A percentile compares a stretch with the other conserved stretches of the same genome.
Evolutionary conservation across 495 filamentous ascomycete genomes (phyloP).

Genomic region (Peziza echinospora): DNA sequence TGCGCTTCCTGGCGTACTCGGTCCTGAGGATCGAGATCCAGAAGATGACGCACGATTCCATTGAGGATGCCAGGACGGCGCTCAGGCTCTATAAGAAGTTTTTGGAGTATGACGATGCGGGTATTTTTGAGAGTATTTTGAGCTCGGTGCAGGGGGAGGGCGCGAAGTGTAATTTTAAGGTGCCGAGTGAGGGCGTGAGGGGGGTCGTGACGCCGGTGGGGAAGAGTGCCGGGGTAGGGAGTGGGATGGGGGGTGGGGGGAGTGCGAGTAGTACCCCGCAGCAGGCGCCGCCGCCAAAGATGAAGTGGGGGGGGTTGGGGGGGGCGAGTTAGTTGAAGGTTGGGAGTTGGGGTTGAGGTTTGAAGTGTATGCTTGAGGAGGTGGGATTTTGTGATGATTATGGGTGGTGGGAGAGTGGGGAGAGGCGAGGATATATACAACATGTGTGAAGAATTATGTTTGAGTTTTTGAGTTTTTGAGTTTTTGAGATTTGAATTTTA

Average conservation of each 20-base stretch:
- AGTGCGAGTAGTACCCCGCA: no score
- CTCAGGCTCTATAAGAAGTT: slow-evolving; percentile 79
- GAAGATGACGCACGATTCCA: slow-evolving; percentile 67
- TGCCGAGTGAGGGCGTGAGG: slow-evolving; percentile 26
- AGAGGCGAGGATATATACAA: no score
- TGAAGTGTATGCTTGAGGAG: no score
- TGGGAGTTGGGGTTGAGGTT: no score
- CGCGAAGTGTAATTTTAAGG: slow-evolving; percentile 47
- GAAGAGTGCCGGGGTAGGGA: neutral
- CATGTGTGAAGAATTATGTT: no score
- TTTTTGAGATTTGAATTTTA: no score
- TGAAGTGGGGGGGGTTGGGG: neutral
- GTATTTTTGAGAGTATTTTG: slow-evolving; percentile 54
- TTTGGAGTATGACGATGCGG: slow-evolving; percentile 66
- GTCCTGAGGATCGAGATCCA: slow-evolving; percentile 85
- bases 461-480: no score
- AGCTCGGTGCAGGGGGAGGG: slow-evolving; percentile 63
- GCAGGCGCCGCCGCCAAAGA: neutral
- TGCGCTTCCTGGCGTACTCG: slow-evolving; percentile 72
- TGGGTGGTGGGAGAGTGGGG: no score
- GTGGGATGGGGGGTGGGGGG: neutral
- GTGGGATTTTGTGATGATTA: no score
- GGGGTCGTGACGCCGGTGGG: neutral
- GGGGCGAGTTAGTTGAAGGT: no score
- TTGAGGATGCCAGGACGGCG: slow-evolving; percentile 82